phyloP scores from a whole-genome alignment of 345 rosid species.

The Eucalyptus grandis region DNA sequence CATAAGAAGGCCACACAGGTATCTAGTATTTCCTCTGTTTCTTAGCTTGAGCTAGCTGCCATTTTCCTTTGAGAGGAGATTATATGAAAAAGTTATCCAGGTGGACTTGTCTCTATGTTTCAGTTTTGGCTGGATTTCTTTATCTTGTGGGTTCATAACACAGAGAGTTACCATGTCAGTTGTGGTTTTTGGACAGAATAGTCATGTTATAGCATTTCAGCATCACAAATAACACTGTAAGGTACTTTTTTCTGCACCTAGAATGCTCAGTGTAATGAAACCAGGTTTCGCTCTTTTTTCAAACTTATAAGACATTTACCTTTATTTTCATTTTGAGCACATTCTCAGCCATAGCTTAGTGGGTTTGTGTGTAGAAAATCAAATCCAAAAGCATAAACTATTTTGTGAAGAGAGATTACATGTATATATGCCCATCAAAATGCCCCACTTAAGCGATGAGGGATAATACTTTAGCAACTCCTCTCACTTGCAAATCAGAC shows the following conservation, averaged over 20 bases:
- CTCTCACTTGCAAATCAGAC: background rate
- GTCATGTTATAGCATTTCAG: background rate
- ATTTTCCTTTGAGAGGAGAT: background rate
- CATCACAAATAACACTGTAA: background rate
- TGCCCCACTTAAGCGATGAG: background rate
- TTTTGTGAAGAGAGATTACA: background rate
- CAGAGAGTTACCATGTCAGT: background rate
- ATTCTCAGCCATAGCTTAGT: background rate
- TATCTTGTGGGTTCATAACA: background rate
- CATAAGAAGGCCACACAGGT: constrained; percentile 61
- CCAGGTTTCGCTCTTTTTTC: background rate
- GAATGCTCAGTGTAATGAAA: background rate
- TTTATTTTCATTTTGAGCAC: background rate
- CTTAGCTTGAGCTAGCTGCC: background rate
- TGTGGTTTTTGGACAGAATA: background rate
- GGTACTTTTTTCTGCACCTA: background rate
- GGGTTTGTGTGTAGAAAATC: background rate
- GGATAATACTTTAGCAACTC: background rate
- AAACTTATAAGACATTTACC: background rate
- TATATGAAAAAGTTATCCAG: background rate
- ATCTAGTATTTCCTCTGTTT: constrained; percentile 1
- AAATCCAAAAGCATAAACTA: background rate
- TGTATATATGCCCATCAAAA: background rate
- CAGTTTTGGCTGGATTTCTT: background rate
- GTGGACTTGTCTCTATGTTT: background rate